A percentile compares a stretch with the other conserved stretches of the same genome.
phyloP scores from a whole-genome alignment of 352 stramenopile genomes.

The Globisporangium acanthophoron region DNA sequence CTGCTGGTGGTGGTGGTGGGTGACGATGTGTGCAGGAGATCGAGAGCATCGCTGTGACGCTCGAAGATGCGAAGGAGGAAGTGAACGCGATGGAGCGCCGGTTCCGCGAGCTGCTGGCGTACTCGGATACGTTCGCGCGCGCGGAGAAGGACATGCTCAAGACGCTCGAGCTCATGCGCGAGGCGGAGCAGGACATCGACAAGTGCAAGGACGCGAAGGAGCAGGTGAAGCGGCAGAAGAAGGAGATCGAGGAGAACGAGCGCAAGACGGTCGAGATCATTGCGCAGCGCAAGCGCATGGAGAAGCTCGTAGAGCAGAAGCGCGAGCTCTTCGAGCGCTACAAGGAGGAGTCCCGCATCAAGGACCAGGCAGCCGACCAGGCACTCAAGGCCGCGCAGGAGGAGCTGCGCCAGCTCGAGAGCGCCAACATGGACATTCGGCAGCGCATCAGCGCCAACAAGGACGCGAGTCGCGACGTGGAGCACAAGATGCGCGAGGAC shows the following conservation, averaged over 20 bases:
- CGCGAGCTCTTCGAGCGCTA: constrained; percentile 59
- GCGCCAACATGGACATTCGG: constrained; percentile 34
- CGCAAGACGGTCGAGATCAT: constrained; percentile 42
- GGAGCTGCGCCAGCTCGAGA: constrained; percentile 54
- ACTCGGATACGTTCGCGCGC: constrained; percentile 62
- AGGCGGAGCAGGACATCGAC: constrained; percentile 58
- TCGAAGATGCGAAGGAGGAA: constrained; percentile 72
- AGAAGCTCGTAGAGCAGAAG: constrained; percentile 70
- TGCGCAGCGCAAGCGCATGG: constrained; percentile 61
- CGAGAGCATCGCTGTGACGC: constrained; percentile 34
- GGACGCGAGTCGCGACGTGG: constrained; percentile 48
- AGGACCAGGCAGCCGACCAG: constrained; percentile 52
- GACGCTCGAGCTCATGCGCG: constrained; percentile 53
- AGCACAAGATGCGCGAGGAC: constrained; percentile 62
- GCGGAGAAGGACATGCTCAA: constrained; percentile 65
- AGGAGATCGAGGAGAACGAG: constrained; percentile 48
- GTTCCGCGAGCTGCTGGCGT: constrained; percentile 43
- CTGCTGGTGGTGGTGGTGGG: neutral
- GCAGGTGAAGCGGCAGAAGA: constrained; percentile 51
- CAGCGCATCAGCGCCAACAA: constrained; percentile 48
- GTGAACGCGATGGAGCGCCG: constrained; percentile 62
- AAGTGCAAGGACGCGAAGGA: constrained; percentile 68
- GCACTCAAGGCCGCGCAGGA: constrained; percentile 46
- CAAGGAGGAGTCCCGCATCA: constrained; percentile 56
- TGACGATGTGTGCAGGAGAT: constrained; percentile 30